Conservation (phyloP, 2,329 filamentous ascomycete genomes). For the Xylariomycetidae sp. region DNA sequence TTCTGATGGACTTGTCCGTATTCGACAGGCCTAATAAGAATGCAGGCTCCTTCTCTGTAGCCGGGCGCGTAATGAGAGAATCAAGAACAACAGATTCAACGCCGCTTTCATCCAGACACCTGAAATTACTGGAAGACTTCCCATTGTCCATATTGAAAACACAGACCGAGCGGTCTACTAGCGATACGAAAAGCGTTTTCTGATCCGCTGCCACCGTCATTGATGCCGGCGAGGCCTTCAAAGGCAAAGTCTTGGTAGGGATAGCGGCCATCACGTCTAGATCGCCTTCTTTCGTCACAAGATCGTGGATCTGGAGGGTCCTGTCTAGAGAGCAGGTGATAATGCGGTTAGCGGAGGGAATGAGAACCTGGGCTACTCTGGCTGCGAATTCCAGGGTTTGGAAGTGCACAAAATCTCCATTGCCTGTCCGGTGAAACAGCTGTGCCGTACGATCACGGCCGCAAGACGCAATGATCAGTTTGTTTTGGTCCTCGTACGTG, state of each 20-base stretch:
- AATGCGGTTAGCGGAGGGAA: conserved; percentile 70
- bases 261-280: conserved; percentile 69
- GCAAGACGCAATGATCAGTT: conserved; percentile 71
- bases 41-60: conserved; percentile 48
- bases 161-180: conserved; percentile 56
- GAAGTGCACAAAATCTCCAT: conserved; percentile 65
- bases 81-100: conserved; percentile 80
- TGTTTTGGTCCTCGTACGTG: conserved; percentile 58
- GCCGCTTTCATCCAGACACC: conserved; percentile 74
- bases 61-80: conserved; percentile 63
- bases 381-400: conserved; percentile 94
- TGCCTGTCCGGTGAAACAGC: conserved; percentile 63
- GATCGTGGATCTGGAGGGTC: conserved; percentile 76
- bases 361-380: conserved; percentile 69
- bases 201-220: conserved; percentile 67
- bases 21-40: conserved; percentile 85
- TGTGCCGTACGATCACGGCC: conserved; percentile 90
- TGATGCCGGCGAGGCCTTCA: conserved; percentile 83
- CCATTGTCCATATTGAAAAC: conserved; percentile 64
- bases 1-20: conserved; percentile 88
- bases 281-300: conserved; percentile 64
- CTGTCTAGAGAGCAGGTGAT: conserved; percentile 87
- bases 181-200: conserved; percentile 53
- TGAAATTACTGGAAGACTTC: conserved; percentile 68
- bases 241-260: conserved; percentile 68